Evolutionary conservation across 768 basidiomycete genomes (phyloP), one percentile per base, ranked within the genome.

Genomic region (Trametes cingulata): DNA sequence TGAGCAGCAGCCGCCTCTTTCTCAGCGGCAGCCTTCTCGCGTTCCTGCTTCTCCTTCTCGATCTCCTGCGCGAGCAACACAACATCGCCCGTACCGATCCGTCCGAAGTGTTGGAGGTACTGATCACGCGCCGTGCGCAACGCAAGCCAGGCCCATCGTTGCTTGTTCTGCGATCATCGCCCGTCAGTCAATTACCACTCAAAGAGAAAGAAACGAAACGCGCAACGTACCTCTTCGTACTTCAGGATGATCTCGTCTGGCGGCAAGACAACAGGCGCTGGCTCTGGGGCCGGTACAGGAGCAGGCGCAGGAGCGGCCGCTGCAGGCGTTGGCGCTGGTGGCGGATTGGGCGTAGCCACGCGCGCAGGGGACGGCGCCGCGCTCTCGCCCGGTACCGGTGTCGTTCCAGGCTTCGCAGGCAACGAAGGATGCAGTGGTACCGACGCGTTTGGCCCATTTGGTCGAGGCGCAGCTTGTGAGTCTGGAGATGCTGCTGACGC

Each of bases 21-120:
- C 27, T 47, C 46, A 15, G 66, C 45, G 71, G 71, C 64, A 71
- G 77, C 63, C 73, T 78, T 48, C 72, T 71, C 59, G 67, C 47
- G 73, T 65, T 46, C 76, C 73, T 53, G 75, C 73, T 63, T 39
- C 58, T 62, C 65, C 46, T 63, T 56, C 43, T 64, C 69, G 12
- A 70, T 70, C 53, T 69, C 69, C 15, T 70, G 68, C n/a, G 67
- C 69, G 33, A 75, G 69, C 33, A 62, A 58, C 6, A 68, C 46
- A 61, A 95, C 76, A 61, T 93, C 90, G 8, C 90, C 91, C 6
- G 85, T 85, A 17, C 89, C 90, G 61, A 93, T 92, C 75, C 85
- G 88, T n/a, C 85, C 82, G 64, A 94, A 93, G 65, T 91, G 85
- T 62, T 86, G 83, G 40, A 93, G 71, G 71, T 93, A 76, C 59